Evolutionary conservation across 257 asterid species (phyloP), one percentile per base, ranked within the genome.

Genomic region (Linaria vulgaris): DNA sequence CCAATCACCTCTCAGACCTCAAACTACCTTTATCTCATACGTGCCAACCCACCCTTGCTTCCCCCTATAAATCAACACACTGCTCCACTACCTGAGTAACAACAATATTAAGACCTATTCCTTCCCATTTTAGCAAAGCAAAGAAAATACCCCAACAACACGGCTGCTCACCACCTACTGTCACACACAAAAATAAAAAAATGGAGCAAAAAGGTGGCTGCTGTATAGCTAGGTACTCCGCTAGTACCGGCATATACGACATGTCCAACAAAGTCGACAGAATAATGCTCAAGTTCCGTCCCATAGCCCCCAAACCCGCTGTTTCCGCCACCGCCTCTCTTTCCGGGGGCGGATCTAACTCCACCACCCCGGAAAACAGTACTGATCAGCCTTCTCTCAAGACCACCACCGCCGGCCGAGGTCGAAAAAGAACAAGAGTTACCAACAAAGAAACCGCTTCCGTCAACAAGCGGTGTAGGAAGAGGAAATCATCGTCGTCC

Each of bases 231-330:
- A 76, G 90, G 69, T 88, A 79, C 61, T 72, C 76, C 13, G 76
- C 70, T 31, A 79, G 64, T 44, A 75, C 77, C 51, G 87, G 78
- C 56, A 21, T 59, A 30, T 80, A 83, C 63, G 87, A 83, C 52
- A 39, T 63, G 76, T 79, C 90, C 0, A 84, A n/a, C 0, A 84
- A 77, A 34, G 63, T 86, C 20, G 81, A 76, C 19, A 51, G 77
- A 14, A 85, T 90, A 78, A 85, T 90, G 95, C 74, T 81, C 4
- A 66, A 69, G 55, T 90, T 72, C 64, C 85, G 97, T 30, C 97
- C 96, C 0, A 87, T 90, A 16, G 97, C 97, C 0, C 97, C 97
- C 0, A 90, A 87, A 47, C 97, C 97, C 1, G n/a, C n/a, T n/a
- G n/a, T n/a, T n/a, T n/a, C 97, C 1, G 56, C 76, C 43, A 68